A percentile compares a stretch with the other conserved stretches of the same genome.
Evolutionary conservation across 1,139 yeast species (phyloP).

Genomic region (Debaryomyces nepalensis): DNA sequence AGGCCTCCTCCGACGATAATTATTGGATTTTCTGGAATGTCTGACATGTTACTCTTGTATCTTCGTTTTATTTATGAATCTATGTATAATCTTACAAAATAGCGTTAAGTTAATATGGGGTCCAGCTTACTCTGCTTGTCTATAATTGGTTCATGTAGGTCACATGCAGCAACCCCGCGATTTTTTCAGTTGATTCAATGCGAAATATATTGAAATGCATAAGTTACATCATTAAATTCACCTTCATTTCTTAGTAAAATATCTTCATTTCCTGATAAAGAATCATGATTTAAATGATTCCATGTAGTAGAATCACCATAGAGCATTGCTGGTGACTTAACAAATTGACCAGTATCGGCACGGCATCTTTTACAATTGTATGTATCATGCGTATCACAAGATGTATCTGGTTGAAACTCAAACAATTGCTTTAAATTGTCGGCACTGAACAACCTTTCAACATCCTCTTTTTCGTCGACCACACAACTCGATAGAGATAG

Average conservation of each 20-base stretch:
- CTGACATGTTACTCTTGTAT: slow-evolving; percentile 10
- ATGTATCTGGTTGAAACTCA: slow-evolving; percentile 66
- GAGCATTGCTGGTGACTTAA: slow-evolving; percentile 82
- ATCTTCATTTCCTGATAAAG: slow-evolving; percentile 72
- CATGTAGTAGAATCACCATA: slow-evolving; percentile 98
- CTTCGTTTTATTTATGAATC: no score
- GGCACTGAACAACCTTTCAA: slow-evolving; percentile 85
- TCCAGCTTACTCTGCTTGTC: background rate
- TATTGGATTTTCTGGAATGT: slow-evolving; percentile 44
- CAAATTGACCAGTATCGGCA: slow-evolving; percentile 57
- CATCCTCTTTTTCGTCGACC: slow-evolving; percentile 95
- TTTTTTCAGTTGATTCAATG: slow-evolving; percentile 44
- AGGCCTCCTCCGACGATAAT: slow-evolving; percentile 81
- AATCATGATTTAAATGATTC: slow-evolving; percentile 81
- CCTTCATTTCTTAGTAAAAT: slow-evolving; percentile 74
- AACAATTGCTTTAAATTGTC: slow-evolving; percentile 80
- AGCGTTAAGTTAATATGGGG: slow-evolving; percentile 4
- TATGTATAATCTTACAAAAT: no score
- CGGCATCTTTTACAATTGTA: slow-evolving; percentile 85
- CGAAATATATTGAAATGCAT: slow-evolving; percentile 91
- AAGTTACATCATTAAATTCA: slow-evolving; percentile 70
- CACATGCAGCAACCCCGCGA: background rate
- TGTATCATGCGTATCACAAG: slow-evolving; percentile 92
- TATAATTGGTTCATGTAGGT: background rate
- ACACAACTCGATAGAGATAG: slow-evolving; percentile 92